Base-by-base conservation (phyloP, 2,329 filamentous ascomycete genomes). In the Blastomyces silverae region DNA sequence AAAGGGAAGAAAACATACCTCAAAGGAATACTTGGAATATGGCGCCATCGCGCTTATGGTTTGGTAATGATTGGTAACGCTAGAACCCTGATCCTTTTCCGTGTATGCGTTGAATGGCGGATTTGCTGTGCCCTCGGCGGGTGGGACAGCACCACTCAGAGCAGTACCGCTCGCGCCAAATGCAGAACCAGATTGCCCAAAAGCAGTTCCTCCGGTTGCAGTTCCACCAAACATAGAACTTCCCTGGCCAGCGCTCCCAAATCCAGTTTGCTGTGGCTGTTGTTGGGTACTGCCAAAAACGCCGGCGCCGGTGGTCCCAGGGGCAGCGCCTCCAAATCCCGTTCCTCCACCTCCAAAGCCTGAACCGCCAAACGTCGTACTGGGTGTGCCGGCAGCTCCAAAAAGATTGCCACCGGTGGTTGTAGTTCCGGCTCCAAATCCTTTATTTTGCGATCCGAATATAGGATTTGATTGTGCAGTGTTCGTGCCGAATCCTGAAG, bases 1-100 rank as follows among this genome's bases (percentile, higher is more conserved):
- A 39, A 0, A n/a, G n/a, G 31, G 15, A 17, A 7, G 7, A 13
- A 15, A 57, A 69, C 69, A 65, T 71, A 75, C 80, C 73, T 89
- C 94, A n/a, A 90, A 85, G 11, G 93, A 97, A 81, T 89, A 97
- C 75, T 94, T 95, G 87, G 88, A 79, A 64, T 82, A 82, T 6
- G 80, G 78, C 57, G 73, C 74, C 78, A 80, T 79, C 64, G 80
- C 80, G 31, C 72, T 77, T 68, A 82, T 78, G 68, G 79, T 82
- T 70, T 82, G 80, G 64, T 79, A 82, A 65, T 79, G 73, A 66
- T 79, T 81, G 61, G 74, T 81, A 11, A 69, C 68, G 50, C 62
- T 74, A n/a, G 73, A 71, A 56, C 69, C 70, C 63, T 66, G 68
- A 67, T 82, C 80, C 69, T 81, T 82, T 67, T 82, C 80, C 6